Evolutionary conservation across 208 protist genomes (phyloP).

Genomic region (Acanthamoeba sp.): DNA sequence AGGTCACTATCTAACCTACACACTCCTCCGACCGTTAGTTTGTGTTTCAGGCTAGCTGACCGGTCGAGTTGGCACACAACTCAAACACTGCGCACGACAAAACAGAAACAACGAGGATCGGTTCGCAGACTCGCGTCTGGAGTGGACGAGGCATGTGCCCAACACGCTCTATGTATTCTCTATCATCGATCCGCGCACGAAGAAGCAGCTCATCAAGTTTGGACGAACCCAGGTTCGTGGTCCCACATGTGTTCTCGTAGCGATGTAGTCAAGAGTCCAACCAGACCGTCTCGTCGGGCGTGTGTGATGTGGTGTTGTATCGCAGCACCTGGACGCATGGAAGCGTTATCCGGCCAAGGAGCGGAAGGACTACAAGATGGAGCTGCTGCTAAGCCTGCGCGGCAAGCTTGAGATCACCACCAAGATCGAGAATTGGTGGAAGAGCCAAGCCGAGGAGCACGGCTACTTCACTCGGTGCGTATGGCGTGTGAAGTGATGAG

Average conservation of each 20-base stretch:
- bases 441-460: constrained; percentile 26
- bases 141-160: constrained; percentile 63
- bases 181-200: constrained; percentile 9
- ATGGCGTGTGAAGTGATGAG: background rate
- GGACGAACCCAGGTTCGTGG: background rate
- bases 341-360: constrained; percentile 53
- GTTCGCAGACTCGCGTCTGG: constrained; percentile 21
- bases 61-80: too few relatives aligned
- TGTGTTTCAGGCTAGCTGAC: too few relatives aligned
- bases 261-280: too few relatives aligned
- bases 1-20: background rate
- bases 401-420: constrained; percentile 37
- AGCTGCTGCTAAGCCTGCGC: constrained; percentile 42
- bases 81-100: background rate
- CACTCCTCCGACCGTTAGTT: background rate
- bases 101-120: constrained; percentile 49
- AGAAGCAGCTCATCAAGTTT: constrained; percentile 68
- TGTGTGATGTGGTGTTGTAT: background rate
- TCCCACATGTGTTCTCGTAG: background rate
- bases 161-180: constrained; percentile 71
- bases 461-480: background rate
- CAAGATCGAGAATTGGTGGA: constrained; percentile 73
- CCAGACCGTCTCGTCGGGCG: too few relatives aligned
- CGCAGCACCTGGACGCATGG: constrained; percentile 52
- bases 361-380: constrained; percentile 43